phyloP scores from a whole-genome alignment of 2,329 filamentous ascomycete species.

The Didymella glomerata region DNA sequence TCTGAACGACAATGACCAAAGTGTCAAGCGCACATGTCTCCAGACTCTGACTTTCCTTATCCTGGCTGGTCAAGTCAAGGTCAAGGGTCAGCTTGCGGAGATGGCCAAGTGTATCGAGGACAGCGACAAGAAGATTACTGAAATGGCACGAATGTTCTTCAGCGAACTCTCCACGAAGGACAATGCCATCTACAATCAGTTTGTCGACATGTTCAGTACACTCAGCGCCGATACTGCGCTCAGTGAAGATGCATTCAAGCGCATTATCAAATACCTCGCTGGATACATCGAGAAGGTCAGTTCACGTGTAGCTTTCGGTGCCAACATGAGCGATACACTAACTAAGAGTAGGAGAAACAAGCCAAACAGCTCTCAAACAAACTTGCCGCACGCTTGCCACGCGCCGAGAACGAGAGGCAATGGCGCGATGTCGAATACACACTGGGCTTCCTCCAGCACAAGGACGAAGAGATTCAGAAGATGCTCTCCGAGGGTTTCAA shows the following conservation, averaged over 20 bases:
- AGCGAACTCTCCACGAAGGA: conserved; percentile 97
- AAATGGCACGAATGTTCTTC: conserved; percentile 98
- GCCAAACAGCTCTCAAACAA: conserved; percentile 94
- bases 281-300: conserved; percentile 96
- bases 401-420: conserved; percentile 91
- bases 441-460: conserved; percentile 86
- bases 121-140: conserved; percentile 90
- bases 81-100: conserved; percentile 96
- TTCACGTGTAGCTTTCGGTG: not conserved
- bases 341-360: conserved; percentile 82
- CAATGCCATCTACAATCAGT: conserved; percentile 99
- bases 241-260: conserved; percentile 83
- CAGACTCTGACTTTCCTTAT: conserved; percentile 99
- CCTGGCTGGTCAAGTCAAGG: conserved; percentile 96
- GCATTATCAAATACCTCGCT: conserved; percentile 90
- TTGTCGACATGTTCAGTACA: conserved; percentile 98
- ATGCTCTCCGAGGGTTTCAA: conserved; percentile 76
- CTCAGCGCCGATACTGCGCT: conserved; percentile 82
- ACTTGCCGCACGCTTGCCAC: conserved; percentile 81
- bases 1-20: conserved; percentile 85
- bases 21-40: conserved; percentile 94
- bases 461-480: conserved; percentile 88
- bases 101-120: conserved; percentile 99
- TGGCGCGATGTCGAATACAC: conserved; percentile 98
- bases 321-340: conserved; percentile 11